Evolutionary conservation across 495 filamentous ascomycete genomes (phyloP), one percentile per base, ranked within the genome.

Genomic region (Penicillium longicatenatum): DNA sequence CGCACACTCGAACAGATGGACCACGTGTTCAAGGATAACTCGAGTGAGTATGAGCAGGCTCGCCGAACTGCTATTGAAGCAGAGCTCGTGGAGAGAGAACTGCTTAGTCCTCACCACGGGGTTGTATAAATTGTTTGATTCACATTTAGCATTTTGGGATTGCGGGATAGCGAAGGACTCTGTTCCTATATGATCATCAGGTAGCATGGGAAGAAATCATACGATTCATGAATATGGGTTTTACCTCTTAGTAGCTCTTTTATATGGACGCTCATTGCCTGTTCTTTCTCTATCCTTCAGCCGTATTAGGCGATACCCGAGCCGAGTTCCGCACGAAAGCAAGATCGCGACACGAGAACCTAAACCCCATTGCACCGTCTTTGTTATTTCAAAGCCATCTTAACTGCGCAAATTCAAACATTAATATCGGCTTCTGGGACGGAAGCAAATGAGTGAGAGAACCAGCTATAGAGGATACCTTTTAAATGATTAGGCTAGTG

Each of bases 1-100:
- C 74, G 80, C 22, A 84, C 79, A 0, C 71, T 87, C 26, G 81
- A 83, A 61, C 81, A 86, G 55, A 80, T 86, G 67, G 83, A 86
- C 35, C 68, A 75, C 19, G 70, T 81, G 8, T 80, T 81, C 67
- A 78, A 75, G 54, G 78, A 81, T 52, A 78, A 73, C 22, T 71
- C 66, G 14, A 77, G 67, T 52, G 74, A 70, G 50, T 63, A 66
- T 20, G 77, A 79, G 52, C 69, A 66, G 54, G 70, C 65, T 2
- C 64, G 72, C 21, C 65, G 76, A 31, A 58, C 60, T 19, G 70
- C 68, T 0, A 77, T 81, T 46, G 78, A 79, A 44, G 54, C 55
- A 2, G 70, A 76, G 50, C 16, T 52, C 8, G 1, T 52, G 17
- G 50, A 52, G 20, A 19, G 50, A 42, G 50, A 52, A 5, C 4